Evolutionary conservation across 768 basidiomycete genomes (phyloP), one percentile per base, ranked within the genome.

Genomic region (Pholiota molesta): DNA sequence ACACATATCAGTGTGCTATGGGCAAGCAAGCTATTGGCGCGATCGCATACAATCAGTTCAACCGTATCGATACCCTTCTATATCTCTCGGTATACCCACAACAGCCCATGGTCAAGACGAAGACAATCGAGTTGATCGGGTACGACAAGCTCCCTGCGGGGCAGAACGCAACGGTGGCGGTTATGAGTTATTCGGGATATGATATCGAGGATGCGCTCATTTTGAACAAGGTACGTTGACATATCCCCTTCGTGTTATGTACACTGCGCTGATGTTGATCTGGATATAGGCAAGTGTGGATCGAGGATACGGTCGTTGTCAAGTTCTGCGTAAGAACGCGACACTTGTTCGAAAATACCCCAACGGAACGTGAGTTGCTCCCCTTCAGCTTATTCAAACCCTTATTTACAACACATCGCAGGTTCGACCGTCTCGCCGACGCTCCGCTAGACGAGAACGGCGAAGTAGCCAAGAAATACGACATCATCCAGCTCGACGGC

Each of bases 1-100:
- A 99, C 71, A 99, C 97, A 10, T 99, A 99, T 73, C 97, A 99
- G 79, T 99, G 97, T 71, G 97, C 97, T 59, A 99, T 99, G 97
- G 97, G 97, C 58, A 99, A 99, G 79, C 97, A 99, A 80, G 97
- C 97, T 2, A 99, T 99, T 65, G 97, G 97, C 21, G 96, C 96
- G 13, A 99, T 99, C 63, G 97, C 90, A 0, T 97, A 96, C 77
- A 99, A 99, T 74, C 97, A 99, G 74, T 87, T 98, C 66, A 94
- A 95, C 71, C 87, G 97, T 49, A 99, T 99, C 72, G 97, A 99
- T 74, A 99, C 97, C 0, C 84, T 99, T 40, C 83, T 99, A n/a
- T 99, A 99, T 76, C 84, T 99, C 55, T 91, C 94, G 37, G 95
- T 98, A 10, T 99, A 99, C 69, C 97, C 97, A 23, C 97, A 99